Percentiles rank a stretch among this genome's conserved stretches.
Conservation (phyloP, 2,329 filamentous ascomycete species). For the Fonsecaea pedrosoi region DNA sequence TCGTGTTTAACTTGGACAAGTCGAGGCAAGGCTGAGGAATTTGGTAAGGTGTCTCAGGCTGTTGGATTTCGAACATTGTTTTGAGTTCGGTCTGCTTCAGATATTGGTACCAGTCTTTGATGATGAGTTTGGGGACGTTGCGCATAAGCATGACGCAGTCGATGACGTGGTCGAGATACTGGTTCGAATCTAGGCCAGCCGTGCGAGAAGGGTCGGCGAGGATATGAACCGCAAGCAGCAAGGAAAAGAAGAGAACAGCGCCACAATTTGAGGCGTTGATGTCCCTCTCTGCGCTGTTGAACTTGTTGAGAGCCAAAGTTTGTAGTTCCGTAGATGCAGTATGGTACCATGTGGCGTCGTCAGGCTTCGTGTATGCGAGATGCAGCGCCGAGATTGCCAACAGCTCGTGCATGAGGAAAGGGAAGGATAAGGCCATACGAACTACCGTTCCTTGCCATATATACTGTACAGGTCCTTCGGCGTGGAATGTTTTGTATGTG, state of each 20-base stretch:
- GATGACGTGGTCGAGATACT: constrained; percentile 31
- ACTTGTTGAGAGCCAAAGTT: constrained; percentile 25
- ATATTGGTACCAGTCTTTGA: constrained; percentile 22
- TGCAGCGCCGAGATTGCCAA: constrained; percentile 41
- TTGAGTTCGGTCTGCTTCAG: constrained; percentile 19
- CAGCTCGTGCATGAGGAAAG: constrained; percentile 39
- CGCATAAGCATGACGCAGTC: constrained; percentile 27
- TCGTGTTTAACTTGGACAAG: constrained; percentile 14
- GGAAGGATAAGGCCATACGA: constrained; percentile 21
- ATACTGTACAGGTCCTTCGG: not conserved
- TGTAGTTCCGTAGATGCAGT: constrained; percentile 28
- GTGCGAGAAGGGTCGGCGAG: constrained; percentile 27
- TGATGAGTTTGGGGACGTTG: constrained; percentile 24
- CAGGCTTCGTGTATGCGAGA: constrained; percentile 32
- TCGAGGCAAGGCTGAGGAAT: constrained; percentile 24
- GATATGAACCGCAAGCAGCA: constrained; percentile 26
- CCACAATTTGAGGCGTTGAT: constrained; percentile 30
- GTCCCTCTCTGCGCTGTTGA: constrained; percentile 20
- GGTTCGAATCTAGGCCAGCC: constrained; percentile 8
- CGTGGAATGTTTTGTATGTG: constrained; percentile 41
- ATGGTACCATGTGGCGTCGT: constrained; percentile 17
- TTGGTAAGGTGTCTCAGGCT: constrained; percentile 21
- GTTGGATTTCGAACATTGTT: constrained; percentile 17
- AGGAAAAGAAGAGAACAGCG: constrained; percentile 26
- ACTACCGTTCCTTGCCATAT: constrained; percentile 15